phyloP scores from a whole-genome alignment of 2,329 filamentous ascomycete genomes.

The Penicillium thymicola region DNA sequence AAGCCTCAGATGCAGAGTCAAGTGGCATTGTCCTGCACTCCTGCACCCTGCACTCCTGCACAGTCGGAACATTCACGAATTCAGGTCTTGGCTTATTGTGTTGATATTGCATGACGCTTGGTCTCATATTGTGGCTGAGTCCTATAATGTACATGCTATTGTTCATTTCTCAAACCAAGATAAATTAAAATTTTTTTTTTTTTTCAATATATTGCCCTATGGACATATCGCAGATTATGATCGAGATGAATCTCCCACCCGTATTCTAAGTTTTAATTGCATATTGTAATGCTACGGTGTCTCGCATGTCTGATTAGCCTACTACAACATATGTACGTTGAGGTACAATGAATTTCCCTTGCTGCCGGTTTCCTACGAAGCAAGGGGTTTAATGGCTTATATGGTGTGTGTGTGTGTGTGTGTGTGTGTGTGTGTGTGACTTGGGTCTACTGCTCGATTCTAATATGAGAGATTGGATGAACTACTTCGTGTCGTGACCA shows the following conservation, averaged over 20 bases:
- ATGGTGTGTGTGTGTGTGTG: neutral
- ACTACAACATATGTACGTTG: neutral
- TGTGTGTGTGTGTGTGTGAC: neutral
- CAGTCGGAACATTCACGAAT: constrained; percentile 2
- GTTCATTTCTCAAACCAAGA: neutral
- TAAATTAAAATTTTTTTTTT: neutral
- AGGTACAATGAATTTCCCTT: neutral
- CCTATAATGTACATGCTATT: neutral
- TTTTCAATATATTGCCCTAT: neutral
- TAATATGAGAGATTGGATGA: neutral
- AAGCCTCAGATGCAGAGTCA: neutral
- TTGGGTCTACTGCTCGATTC: neutral
- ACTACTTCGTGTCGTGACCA: neutral
- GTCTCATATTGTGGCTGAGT: neutral
- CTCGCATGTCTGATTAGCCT: neutral
- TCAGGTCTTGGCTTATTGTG: neutral
- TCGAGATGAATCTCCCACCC: neutral
- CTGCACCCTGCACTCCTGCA: constrained; percentile 8
- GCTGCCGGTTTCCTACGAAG: neutral
- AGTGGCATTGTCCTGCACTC: constrained; percentile 7
- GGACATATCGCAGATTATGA: neutral
- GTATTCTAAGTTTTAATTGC: neutral
- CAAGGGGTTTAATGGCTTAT: neutral
- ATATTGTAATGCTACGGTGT: neutral
- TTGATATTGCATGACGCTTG: neutral